Evolutionary conservation across 2,329 filamentous ascomycete genomes (phyloP).

Genomic region (Ophiosphaerella herpotricha): DNA sequence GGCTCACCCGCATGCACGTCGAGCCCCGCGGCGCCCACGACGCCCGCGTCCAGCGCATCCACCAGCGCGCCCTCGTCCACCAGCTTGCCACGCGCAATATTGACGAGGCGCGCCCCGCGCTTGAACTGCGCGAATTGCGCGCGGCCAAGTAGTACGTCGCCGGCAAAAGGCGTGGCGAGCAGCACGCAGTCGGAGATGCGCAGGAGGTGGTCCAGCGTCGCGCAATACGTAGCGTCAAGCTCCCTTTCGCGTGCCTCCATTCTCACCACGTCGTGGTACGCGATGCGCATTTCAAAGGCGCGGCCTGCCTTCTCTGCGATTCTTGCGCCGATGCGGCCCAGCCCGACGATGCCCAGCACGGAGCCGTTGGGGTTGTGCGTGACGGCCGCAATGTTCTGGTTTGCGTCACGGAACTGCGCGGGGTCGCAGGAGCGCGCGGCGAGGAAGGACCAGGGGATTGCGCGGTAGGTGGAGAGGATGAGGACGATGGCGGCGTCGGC

Average conservation of each 20-base stretch:
- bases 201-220: constrained; percentile 58
- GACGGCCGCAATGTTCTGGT: constrained; percentile 61
- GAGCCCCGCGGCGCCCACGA: constrained; percentile 60
- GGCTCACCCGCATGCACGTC: constrained; percentile 70
- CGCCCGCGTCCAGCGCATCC: constrained; percentile 59
- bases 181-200: constrained; percentile 63
- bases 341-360: constrained; percentile 68
- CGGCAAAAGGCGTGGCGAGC: constrained; percentile 63
- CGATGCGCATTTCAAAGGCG: constrained; percentile 69
- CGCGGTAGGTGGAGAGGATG: constrained; percentile 71
- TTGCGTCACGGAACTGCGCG: constrained; percentile 61
- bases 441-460: constrained; percentile 66
- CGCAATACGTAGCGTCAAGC: constrained; percentile 60
- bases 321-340: constrained; percentile 60
- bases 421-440: constrained; percentile 57
- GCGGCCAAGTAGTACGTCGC: constrained; percentile 55
- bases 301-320: constrained; percentile 62
- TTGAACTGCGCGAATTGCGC: constrained; percentile 58
- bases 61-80: constrained; percentile 69
- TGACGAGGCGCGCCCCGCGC: constrained; percentile 63
- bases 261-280: constrained; percentile 64
- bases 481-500: constrained; percentile 73
- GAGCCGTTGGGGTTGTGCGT: constrained; percentile 68
- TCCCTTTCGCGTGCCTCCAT: constrained; percentile 53
- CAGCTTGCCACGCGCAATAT: constrained; percentile 67